Evolutionary conservation across 305 asterid genomes (phyloP), one percentile per base, ranked within the genome.

Genomic region (Coffea humblotiana): DNA sequence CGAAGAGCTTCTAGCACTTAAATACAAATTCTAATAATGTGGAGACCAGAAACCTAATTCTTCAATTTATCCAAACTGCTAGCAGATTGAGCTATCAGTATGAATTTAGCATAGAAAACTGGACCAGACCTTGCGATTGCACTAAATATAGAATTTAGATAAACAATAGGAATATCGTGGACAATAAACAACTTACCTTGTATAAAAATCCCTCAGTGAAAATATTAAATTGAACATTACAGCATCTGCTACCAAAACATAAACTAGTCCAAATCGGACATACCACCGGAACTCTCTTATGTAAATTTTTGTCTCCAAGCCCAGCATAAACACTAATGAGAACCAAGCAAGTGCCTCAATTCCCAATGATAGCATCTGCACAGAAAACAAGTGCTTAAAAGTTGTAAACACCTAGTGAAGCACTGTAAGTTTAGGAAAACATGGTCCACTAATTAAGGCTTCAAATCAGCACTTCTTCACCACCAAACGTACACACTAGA

Each of bases 241-340:
- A 63, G 90, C 94, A 83, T 93, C 97, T 84, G 90, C 94, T 40
- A 91, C 97, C 76, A 93, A 85, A 76, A 88, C 88, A 91, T 95
- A 93, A 48, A 93, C 75, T 64, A 90, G 51, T 66, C 94, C 97
- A 60, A 95, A 92, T 83, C 98, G 91, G 83, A 92, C 88, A 85
- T 89, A 93, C 98, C 98, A 95, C 82, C 97, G 89, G 86, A 95
- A 88, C 87, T 95, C 96, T 83, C 85, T 92, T 82, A 93, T 87
- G 73, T 95, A 95, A 79, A 86, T 81, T 87, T 83, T 89, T 79
- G 95, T 91, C 88, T 95, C 98, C 51, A 86, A 66, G 47, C 88
- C 86, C 78, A 91, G 89, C 98, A 93, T 85, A 79, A 89, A 78
- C 71, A 91, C 82, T 89, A 93, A 80, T n/a, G 97, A 95, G 82